phyloP scores from a whole-genome alignment of 73 alveolate species.

The Paramecium sexaurelia region DNA sequence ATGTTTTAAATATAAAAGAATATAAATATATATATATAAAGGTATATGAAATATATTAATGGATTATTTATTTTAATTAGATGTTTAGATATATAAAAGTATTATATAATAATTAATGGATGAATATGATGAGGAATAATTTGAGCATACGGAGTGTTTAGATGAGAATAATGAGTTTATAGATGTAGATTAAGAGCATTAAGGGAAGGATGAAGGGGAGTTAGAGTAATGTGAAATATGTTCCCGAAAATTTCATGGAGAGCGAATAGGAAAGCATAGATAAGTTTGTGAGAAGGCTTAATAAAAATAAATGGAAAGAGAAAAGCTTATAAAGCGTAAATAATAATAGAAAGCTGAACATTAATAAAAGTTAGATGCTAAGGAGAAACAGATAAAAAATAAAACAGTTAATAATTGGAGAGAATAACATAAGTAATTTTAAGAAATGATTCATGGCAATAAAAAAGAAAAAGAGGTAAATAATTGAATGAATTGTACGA shows the following conservation, averaged over 20 bases:
- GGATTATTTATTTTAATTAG: background rate
- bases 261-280: conserved; percentile 18
- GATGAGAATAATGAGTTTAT: background rate
- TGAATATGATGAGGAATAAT: background rate
- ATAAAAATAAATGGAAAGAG: conserved; percentile 22
- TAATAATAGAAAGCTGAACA: background rate
- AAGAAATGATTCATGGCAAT: conserved; percentile 10
- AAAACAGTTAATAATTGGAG: conserved; percentile 42
- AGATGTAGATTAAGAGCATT: background rate
- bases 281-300: conserved; percentile 29
- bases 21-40: background rate
- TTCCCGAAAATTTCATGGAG: background rate
- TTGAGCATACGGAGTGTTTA: background rate
- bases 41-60: background rate
- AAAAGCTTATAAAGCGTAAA: background rate
- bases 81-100: background rate
- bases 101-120: background rate
- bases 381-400: background rate
- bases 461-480: conserved; percentile 16
- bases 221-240: conserved; percentile 16
- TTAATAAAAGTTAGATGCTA: background rate
- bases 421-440: conserved; percentile 40
- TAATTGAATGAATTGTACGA: background rate
- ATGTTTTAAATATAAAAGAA: background rate
- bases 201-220: background rate